A percentile compares a stretch with the other conserved stretches of the same genome.
Conservation (phyloP, 441 rosid genomes). For the Bocquillonia castaneifolia region DNA sequence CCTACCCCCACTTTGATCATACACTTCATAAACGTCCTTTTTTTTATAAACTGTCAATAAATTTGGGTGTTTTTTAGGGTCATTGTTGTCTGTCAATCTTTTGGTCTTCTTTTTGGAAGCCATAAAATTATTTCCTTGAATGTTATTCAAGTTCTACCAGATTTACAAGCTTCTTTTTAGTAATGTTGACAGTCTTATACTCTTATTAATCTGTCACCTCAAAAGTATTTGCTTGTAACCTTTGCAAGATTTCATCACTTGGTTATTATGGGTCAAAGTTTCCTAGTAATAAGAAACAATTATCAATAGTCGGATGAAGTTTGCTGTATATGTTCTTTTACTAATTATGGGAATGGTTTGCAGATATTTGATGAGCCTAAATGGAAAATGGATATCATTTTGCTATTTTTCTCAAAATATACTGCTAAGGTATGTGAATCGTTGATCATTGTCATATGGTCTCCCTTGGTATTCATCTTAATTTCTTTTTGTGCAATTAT, state of each 20-base stretch:
- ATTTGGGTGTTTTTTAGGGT: background rate
- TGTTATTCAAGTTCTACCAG: background rate
- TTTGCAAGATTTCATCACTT: background rate
- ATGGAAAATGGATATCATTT: slow-evolving; percentile 75
- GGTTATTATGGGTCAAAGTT: slow-evolving; percentile 8
- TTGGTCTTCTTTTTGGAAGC: background rate
- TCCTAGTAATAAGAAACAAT: background rate
- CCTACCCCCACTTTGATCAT: background rate
- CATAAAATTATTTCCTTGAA: background rate
- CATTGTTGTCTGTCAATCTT: background rate
- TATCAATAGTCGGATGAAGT: background rate
- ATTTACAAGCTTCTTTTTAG: background rate
- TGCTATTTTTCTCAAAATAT: slow-evolving; percentile 64
- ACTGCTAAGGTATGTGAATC: slow-evolving; percentile 45
- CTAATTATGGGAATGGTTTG: slow-evolving; percentile 14
- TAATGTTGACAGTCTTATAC: background rate
- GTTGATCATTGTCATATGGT: background rate
- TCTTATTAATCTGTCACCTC: background rate
- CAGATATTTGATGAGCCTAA: slow-evolving; percentile 68
- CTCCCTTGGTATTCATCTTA: background rate
- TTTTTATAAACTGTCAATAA: too few species aligned
- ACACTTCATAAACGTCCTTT: background rate
- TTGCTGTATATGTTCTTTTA: background rate
- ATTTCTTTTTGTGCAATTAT: background rate
- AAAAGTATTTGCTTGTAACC: background rate